Percentiles rank a stretch among this genome's conserved stretches.
phyloP scores from a whole-genome alignment of 2,329 filamentous ascomycete genomes.

The Lizonia empirigonia region DNA sequence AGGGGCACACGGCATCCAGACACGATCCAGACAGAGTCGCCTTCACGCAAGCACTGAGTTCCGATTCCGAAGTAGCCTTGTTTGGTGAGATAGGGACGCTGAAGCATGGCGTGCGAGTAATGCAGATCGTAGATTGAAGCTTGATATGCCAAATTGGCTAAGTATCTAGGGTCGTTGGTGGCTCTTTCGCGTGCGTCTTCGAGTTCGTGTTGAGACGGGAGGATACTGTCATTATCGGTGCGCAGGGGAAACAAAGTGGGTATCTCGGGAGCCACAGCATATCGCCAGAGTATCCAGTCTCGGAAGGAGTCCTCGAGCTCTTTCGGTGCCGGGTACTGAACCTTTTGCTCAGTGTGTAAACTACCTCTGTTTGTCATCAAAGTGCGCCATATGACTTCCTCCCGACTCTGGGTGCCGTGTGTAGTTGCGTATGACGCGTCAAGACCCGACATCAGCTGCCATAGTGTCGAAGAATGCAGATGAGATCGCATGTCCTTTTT shows the following conservation, averaged over 20 bases:
- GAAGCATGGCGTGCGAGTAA: slow-evolving; percentile 20
- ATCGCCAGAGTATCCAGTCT: slow-evolving; percentile 23
- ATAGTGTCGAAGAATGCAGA: slow-evolving; percentile 9
- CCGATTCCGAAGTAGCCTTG: slow-evolving; percentile 23
- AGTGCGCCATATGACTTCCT: slow-evolving; percentile 21
- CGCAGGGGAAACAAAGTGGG: not conserved
- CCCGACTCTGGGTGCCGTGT: slow-evolving; percentile 8
- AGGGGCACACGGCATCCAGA: slow-evolving; percentile 25
- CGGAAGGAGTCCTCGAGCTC: slow-evolving; percentile 12
- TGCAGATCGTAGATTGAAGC: slow-evolving; percentile 21
- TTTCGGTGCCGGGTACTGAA: slow-evolving; percentile 8
- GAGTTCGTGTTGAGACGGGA: slow-evolving; percentile 11
- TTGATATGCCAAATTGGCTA: slow-evolving; percentile 1
- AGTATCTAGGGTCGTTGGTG: slow-evolving; percentile 1
- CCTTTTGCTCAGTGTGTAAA: not conserved
- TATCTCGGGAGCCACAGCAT: slow-evolving; percentile 1
- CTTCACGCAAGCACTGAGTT: slow-evolving; percentile 19
- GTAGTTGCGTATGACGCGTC: not conserved
- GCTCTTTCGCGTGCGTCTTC: not conserved
- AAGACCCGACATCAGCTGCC: slow-evolving; percentile 13
- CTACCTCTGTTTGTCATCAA: slow-evolving; percentile 19
- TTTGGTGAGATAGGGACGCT: slow-evolving; percentile 20
- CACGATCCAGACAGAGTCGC: slow-evolving; percentile 22
- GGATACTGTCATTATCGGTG: not conserved
- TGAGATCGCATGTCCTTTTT: slow-evolving; percentile 12